A percentile compares a stretch with the other conserved stretches of the same genome.
These are phyloP conservation scores for Ganoderma lingzhi DNA, from an alignment of 1,284 basidiomycete genomes.

Conservation along the genomic window DNA sequence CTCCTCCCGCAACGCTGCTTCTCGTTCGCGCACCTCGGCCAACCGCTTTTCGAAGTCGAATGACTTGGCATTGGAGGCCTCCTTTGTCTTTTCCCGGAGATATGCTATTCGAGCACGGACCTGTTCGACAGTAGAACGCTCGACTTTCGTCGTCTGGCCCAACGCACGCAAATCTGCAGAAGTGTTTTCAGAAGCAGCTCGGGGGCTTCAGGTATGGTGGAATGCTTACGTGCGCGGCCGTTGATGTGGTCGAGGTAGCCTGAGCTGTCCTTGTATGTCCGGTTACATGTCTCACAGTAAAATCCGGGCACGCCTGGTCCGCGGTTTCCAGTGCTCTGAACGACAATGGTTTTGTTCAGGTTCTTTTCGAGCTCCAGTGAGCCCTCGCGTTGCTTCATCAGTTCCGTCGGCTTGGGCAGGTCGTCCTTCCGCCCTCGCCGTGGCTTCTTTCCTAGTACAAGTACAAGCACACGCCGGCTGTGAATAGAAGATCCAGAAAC, in stretches of 20 bases:
- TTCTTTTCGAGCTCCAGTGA: slow-evolving; percentile 92
- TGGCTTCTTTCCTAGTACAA: slow-evolving; percentile 79
- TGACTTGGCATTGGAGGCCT: slow-evolving; percentile 81
- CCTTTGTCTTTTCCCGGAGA: slow-evolving; percentile 87
- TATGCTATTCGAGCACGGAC: slow-evolving; percentile 90
- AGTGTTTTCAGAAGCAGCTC: not conserved
- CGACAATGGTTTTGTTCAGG: slow-evolving; percentile 91
- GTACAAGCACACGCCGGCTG: slow-evolving; percentile 12
- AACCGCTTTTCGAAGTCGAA: slow-evolving; percentile 95
- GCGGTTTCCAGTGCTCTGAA: slow-evolving; percentile 79
- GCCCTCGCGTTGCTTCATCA: slow-evolving; percentile 85
- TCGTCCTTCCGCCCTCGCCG: slow-evolving; percentile 68
- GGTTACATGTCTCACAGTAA: slow-evolving; percentile 88
- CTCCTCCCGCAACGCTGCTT: slow-evolving; percentile 67
- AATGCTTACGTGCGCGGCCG: slow-evolving; percentile 83
- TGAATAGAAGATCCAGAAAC: not conserved
- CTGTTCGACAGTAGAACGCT: slow-evolving; percentile 90
- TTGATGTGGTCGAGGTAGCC: slow-evolving; percentile 98
- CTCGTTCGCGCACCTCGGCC: slow-evolving; percentile 81
- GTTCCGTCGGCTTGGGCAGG: slow-evolving; percentile 88
- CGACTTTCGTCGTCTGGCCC: slow-evolving; percentile 95
- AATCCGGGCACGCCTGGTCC: slow-evolving; percentile 93
- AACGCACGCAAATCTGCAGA: slow-evolving; percentile 83
- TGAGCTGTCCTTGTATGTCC: slow-evolving; percentile 93
- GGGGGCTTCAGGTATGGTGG: not conserved